These are phyloP conservation scores for Fomitopsis pinicola DNA, from an alignment of 1,284 basidiomycete genomes.

Conservation along the genomic window DNA sequence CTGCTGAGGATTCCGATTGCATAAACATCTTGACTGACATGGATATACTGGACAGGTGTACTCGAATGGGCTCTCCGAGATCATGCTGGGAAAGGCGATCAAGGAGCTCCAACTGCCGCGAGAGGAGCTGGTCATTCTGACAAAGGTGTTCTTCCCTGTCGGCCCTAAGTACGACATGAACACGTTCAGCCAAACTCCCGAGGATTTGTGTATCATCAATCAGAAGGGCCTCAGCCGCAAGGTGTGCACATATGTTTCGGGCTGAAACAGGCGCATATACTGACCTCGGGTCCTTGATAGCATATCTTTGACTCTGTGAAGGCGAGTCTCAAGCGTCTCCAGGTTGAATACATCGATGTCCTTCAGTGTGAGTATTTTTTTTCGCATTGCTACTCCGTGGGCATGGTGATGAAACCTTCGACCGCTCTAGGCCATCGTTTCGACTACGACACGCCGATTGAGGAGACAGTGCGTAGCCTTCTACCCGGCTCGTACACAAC, in stretches of 20 bases:
- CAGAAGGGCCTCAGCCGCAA: slow-evolving; percentile 24
- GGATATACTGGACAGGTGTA: slow-evolving; percentile 28
- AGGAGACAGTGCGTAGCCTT: slow-evolving; percentile 19
- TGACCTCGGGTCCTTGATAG: slow-evolving; percentile 19
- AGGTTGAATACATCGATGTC: slow-evolving; percentile 34
- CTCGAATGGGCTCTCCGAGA: slow-evolving; percentile 46
- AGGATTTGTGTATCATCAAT: slow-evolving; percentile 14
- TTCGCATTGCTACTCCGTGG: too few relatives aligned
- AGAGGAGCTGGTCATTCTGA: slow-evolving; percentile 54
- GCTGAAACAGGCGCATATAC: not conserved
- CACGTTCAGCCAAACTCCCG: slow-evolving; percentile 4
- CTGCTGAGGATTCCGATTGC: too few relatives aligned
- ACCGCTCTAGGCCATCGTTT: slow-evolving; percentile 15
- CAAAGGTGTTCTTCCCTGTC: slow-evolving; percentile 13
- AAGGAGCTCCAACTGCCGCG: slow-evolving; percentile 50
- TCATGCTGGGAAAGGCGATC: slow-evolving; percentile 57
- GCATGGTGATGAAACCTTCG: too few relatives aligned
- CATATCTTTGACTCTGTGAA: slow-evolving; percentile 41
- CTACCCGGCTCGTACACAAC: too few relatives aligned
- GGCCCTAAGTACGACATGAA: not conserved
- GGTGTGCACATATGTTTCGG: slow-evolving; percentile 7
- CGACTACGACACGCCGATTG: slow-evolving; percentile 25
- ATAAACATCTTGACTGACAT: too few relatives aligned
- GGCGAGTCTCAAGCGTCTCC: slow-evolving; percentile 33
- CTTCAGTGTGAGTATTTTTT: slow-evolving; percentile 29